Conservation (phyloP, 1,139 yeast genomes). For the Taphrina flavorubra region DNA sequence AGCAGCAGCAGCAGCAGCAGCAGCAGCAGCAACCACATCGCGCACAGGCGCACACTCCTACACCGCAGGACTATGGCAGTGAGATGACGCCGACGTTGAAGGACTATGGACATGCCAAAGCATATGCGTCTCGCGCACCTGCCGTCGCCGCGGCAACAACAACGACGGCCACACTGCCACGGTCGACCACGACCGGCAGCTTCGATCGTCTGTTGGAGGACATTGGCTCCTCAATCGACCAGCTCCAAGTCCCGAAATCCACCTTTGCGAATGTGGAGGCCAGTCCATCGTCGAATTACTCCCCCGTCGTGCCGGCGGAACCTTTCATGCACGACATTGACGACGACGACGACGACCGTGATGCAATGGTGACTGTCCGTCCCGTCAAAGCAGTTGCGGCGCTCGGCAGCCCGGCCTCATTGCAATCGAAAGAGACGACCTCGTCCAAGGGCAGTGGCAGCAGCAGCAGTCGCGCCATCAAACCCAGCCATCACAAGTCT, state of each 20-base stretch:
- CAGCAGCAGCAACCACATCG: not conserved
- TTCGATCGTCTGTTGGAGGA: conserved; percentile 36
- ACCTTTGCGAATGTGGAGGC: not conserved
- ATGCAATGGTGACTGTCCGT: not conserved
- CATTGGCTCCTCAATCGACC: conserved; percentile 36
- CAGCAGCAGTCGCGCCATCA: not conserved
- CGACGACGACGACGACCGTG: no score
- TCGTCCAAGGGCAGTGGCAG: not conserved
- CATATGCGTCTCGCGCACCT: not conserved
- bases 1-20: not conserved
- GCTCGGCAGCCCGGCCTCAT: conserved; percentile 30
- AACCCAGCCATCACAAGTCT: not conserved
- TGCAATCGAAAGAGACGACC: conserved; percentile 25
- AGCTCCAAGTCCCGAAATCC: conserved; percentile 16
- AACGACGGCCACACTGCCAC: not conserved
- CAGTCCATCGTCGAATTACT: conserved; percentile 36
- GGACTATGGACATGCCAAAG: not conserved
- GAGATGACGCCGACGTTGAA: conserved; percentile 21
- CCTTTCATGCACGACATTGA: not conserved
- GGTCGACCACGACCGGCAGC: conserved; percentile 29
- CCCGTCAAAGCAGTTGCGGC: not conserved
- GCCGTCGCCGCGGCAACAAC: not conserved
- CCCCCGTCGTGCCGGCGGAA: conserved; percentile 18
- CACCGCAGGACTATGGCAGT: conserved; percentile 3
- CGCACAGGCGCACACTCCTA: conserved; percentile 14